Evolutionary conservation across 768 basidiomycete species (phyloP).

Genomic region (Termitomyces sp.): DNA sequence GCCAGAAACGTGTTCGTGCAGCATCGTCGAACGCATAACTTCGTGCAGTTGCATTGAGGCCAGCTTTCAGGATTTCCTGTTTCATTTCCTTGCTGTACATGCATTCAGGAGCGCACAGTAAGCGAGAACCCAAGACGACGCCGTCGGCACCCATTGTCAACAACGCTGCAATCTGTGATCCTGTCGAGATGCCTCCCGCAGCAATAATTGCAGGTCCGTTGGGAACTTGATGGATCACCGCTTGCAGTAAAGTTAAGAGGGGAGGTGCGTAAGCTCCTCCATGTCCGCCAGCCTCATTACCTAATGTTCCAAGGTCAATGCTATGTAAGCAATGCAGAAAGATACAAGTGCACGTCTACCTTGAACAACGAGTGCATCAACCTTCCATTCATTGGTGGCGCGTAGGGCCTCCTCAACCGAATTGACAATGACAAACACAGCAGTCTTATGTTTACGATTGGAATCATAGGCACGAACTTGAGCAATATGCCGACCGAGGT

Average conservation of each 20-base stretch:
- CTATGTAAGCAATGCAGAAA: background rate
- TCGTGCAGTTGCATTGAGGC: constrained; percentile 34
- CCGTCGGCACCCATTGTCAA: constrained; percentile 55
- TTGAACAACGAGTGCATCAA: constrained; percentile 65
- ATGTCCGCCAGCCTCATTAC: constrained; percentile 7
- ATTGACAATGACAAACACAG: constrained; percentile 52
- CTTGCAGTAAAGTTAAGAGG: constrained; percentile 46
- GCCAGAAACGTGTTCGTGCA: constrained; percentile 41
- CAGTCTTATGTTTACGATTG: constrained; percentile 40
- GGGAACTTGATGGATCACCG: constrained; percentile 38
- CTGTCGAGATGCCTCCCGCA: constrained; percentile 58
- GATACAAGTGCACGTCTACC: constrained; percentile 31
- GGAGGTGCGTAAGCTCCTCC: constrained; percentile 42
- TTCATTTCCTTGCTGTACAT: constrained; percentile 23
- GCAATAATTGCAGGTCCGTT: constrained; percentile 48
- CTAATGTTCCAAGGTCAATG: too few relatives aligned
- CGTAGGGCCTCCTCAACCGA: constrained; percentile 48
- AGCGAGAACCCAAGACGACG: constrained; percentile 57
- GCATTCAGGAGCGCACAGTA: constrained; percentile 53
- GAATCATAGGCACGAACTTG: constrained; percentile 39
- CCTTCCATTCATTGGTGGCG: constrained; percentile 49
- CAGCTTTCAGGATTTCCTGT: constrained; percentile 23
- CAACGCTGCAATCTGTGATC: constrained; percentile 48
- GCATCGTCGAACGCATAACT: constrained; percentile 44
- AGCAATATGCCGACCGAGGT: constrained; percentile 45